Evolutionary conservation across 495 filamentous ascomycete species (phyloP).

Genomic region (Penicillium paxilli): DNA sequence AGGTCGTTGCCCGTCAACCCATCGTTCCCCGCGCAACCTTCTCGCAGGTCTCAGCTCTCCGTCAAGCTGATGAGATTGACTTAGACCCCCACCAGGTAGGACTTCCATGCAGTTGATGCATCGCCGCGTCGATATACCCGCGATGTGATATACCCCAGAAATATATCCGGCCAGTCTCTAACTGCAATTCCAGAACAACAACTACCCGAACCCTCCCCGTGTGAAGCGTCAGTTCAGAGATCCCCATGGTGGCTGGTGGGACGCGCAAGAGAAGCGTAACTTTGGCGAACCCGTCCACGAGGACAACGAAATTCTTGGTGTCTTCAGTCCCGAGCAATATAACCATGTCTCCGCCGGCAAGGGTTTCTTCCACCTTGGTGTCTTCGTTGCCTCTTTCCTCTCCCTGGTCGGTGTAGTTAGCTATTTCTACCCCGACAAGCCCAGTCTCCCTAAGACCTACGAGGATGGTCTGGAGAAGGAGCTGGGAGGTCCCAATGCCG

Average conservation of each 20-base stretch:
- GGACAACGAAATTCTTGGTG: constrained; percentile 91
- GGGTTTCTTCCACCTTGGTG: constrained; percentile 70
- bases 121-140: not conserved
- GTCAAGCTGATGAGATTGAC: constrained; percentile 59
- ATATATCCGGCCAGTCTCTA: constrained; percentile 1
- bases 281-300: constrained; percentile 95
- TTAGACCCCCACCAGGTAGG: constrained; percentile 77
- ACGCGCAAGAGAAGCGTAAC: constrained; percentile 94
- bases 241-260: constrained; percentile 94
- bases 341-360: constrained; percentile 74
- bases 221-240: constrained; percentile 88
- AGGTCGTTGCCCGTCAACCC: constrained; percentile 47
- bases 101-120: not conserved
- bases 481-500: constrained; percentile 67
- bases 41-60: constrained; percentile 51
- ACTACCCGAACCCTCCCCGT: constrained; percentile 83
- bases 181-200: constrained; percentile 69
- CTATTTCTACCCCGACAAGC: constrained; percentile 81
- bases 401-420: constrained; percentile 71
- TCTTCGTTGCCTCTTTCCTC: constrained; percentile 69
- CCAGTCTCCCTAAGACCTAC: constrained; percentile 73
- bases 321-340: constrained; percentile 89
- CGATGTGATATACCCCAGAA: not conserved
- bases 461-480: constrained; percentile 82
- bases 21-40: constrained; percentile 52